Conservation (phyloP, 176 grass and related monocot genomes). For the Bolboschoenus planiculmis region DNA sequence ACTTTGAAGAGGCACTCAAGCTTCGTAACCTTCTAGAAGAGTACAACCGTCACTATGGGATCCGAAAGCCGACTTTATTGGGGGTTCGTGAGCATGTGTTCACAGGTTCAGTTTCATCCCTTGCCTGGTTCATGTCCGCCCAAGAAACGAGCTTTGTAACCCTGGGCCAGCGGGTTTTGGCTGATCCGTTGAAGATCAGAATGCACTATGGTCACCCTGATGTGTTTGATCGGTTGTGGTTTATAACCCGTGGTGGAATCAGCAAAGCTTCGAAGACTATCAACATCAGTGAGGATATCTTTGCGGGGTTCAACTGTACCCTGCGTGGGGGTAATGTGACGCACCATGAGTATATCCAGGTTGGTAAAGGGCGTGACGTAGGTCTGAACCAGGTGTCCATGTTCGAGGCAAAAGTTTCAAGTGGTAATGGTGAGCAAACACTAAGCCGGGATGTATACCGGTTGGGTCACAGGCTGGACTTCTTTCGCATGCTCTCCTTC, state of each 20-base stretch:
- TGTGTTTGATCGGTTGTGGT: slow-evolving; percentile 97
- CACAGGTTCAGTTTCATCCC: slow-evolving; percentile 90
- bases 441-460: slow-evolving; percentile 87
- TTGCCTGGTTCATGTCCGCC: slow-evolving; percentile 97
- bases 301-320: slow-evolving; percentile 95
- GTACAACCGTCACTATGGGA: slow-evolving; percentile 68
- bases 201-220: slow-evolving; percentile 98
- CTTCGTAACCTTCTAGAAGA: slow-evolving; percentile 90
- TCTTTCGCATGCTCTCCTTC: slow-evolving; percentile 94
- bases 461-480: slow-evolving; percentile 90
- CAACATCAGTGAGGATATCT: slow-evolving; percentile 95
- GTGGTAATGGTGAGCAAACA: slow-evolving; percentile 91
- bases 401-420: slow-evolving; percentile 95
- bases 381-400: slow-evolving; percentile 84
- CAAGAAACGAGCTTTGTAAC: slow-evolving; percentile 97
- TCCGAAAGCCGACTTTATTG: slow-evolving; percentile 80
- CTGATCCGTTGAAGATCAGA: slow-evolving; percentile 83
- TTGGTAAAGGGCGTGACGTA: slow-evolving; percentile 92
- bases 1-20: slow-evolving; percentile 93
- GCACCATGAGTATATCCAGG: slow-evolving; percentile 92
- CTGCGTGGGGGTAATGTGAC: slow-evolving; percentile 90
- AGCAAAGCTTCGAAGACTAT: slow-evolving; percentile 85
- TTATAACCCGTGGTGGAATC: slow-evolving; percentile 75
- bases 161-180: slow-evolving; percentile 79
- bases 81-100: slow-evolving; percentile 93